These are phyloP conservation scores for Trichosporon faecale DNA, from an alignment of 1,284 basidiomycete genomes.

Conservation along the genomic window DNA sequence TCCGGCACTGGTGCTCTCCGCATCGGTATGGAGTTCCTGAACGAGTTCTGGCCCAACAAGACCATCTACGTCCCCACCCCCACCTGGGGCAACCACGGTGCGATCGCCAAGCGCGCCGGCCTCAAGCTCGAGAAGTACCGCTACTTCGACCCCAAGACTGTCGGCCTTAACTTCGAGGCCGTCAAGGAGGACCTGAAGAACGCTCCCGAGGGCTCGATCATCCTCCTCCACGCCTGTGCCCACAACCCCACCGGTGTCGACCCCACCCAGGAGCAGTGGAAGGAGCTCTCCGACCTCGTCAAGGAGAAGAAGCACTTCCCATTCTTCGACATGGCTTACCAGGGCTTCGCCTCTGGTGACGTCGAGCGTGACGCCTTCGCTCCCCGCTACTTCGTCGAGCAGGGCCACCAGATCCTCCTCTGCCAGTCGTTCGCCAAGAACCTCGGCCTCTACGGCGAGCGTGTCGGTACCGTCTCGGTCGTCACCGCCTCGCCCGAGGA, in stretches of 20 bases:
- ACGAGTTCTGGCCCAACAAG: constrained; percentile 77
- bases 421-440: constrained; percentile 99
- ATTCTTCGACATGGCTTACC: constrained; percentile 76
- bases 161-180: constrained; percentile 87
- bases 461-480: constrained; percentile 88
- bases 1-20: constrained; percentile 96
- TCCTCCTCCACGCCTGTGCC: constrained; percentile 59
- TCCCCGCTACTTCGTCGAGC: constrained; percentile 87
- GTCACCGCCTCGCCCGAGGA: constrained; percentile 71
- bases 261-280: constrained; percentile 91
- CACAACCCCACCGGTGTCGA: constrained; percentile 96
- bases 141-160: constrained; percentile 92
- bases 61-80: constrained; percentile 88
- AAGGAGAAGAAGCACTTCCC: constrained; percentile 60
- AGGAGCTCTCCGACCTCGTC: constrained; percentile 80
- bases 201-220: constrained; percentile 55
- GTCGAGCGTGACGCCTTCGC: constrained; percentile 88
- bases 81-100: constrained; percentile 96
- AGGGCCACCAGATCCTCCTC: constrained; percentile 81
- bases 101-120: constrained; percentile 65
- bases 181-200: constrained; percentile 77
- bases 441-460: constrained; percentile 96
- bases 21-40: constrained; percentile 89
- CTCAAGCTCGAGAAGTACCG: constrained; percentile 84
- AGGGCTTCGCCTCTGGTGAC: constrained; percentile 88